phyloP scores from a whole-genome alignment of 805 yeast genomes.

The Starmera dryadoides region DNA sequence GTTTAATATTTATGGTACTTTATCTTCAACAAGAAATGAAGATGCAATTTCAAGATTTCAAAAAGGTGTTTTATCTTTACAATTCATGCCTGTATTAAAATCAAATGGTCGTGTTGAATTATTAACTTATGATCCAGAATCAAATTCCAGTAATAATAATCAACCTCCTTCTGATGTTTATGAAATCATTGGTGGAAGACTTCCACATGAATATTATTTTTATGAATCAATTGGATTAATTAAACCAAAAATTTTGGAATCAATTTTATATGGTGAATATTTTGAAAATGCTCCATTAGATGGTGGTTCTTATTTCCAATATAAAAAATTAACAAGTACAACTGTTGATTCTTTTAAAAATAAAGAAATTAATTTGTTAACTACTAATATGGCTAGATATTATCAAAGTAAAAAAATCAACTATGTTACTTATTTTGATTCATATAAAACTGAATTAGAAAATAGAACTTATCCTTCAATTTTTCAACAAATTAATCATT shows the following conservation, averaged over 20 bases:
- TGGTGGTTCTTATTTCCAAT: conserved; percentile 50
- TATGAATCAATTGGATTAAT: conserved; percentile 75
- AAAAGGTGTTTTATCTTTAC: conserved; percentile 62
- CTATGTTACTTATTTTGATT: conserved; percentile 49
- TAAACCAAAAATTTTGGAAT: conserved; percentile 54
- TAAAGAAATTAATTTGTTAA: conserved; percentile 56
- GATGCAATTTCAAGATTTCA: conserved; percentile 44
- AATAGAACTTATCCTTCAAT: conserved; percentile 50
- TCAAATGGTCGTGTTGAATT: conserved; percentile 64
- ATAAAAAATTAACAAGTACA: conserved; percentile 43
- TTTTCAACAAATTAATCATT: conserved; percentile 31
- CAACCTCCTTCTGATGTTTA: conserved; percentile 66
- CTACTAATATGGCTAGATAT: conserved; percentile 73
- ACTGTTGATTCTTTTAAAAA: conserved; percentile 45
- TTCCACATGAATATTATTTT: conserved; percentile 80
- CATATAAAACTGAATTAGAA: conserved; percentile 31
- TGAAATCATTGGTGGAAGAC: conserved; percentile 72
- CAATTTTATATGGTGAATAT: conserved; percentile 57
- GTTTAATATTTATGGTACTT: conserved; percentile 39
- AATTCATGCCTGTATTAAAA: conserved; percentile 68
- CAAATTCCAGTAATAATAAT: conserved; percentile 1
- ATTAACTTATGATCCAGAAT: conserved; percentile 26
- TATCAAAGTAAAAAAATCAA: conserved; percentile 68
- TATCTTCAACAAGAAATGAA: conserved; percentile 40
- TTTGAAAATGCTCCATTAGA: conserved; percentile 63